These are phyloP conservation scores for Debaryomyces coudertii DNA, from an alignment of 1,139 yeast genomes.

Conservation along the genomic window DNA sequence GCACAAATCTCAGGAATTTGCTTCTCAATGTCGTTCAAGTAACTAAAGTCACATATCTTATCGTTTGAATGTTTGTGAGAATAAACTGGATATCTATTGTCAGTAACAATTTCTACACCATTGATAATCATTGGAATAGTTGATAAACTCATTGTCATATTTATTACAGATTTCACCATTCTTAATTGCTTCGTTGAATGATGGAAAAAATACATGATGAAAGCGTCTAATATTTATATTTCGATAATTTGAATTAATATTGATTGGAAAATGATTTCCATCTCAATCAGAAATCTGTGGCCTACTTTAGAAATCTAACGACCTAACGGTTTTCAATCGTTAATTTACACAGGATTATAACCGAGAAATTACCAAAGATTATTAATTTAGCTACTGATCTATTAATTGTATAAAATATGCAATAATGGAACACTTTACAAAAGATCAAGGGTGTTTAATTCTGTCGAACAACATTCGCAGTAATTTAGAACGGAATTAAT, in stretches of 20 bases:
- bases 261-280: neutral
- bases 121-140: slow-evolving; percentile 23
- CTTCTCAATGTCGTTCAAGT: slow-evolving; percentile 13
- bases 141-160: neutral
- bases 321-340: too few relatives aligned
- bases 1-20: slow-evolving; percentile 20
- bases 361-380: neutral
- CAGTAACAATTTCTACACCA: slow-evolving; percentile 21
- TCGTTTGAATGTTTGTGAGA: slow-evolving; percentile 15
- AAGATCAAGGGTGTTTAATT: slow-evolving; percentile 14
- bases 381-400: too few relatives aligned
- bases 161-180: neutral
- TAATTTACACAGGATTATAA: too few relatives aligned
- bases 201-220: neutral
- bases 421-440: slow-evolving; percentile 1
- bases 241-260: neutral
- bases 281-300: neutral
- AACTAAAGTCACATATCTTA: slow-evolving; percentile 18
- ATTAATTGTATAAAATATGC: too few relatives aligned
- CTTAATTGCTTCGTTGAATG: neutral
- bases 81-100: slow-evolving; percentile 17
- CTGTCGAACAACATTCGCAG: slow-evolving; percentile 31
- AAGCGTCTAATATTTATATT: neutral
- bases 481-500: slow-evolving; percentile 26
- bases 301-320: too few relatives aligned